Percentiles rank a stretch among this genome's conserved stretches.
Evolutionary conservation across 139 green algal species (phyloP).

Genomic region (Asterochloris erici): DNA sequence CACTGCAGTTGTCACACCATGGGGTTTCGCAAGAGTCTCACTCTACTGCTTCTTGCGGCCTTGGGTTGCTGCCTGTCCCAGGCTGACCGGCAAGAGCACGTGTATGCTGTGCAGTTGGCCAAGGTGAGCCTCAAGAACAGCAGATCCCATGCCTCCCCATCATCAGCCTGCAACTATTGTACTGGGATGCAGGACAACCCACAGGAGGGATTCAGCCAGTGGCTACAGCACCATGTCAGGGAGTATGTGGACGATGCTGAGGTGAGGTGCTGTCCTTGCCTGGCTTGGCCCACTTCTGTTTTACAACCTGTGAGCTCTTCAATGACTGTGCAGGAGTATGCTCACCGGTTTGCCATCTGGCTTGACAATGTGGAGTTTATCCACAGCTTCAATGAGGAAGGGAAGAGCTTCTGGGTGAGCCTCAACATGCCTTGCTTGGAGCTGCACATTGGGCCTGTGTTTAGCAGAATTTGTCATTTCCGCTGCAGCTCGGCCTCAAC

Average conservation of each 20-base stretch:
- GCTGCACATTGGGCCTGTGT: background rate
- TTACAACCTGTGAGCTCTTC: too few relatives aligned
- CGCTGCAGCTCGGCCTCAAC: conserved; percentile 73
- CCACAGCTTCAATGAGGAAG: conserved; percentile 65
- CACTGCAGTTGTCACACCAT: too few relatives aligned
- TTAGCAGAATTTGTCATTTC: background rate
- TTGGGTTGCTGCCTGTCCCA: too few relatives aligned
- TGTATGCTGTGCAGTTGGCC: too few relatives aligned
- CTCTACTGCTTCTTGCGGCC: too few relatives aligned
- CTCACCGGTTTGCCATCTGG: conserved; percentile 67
- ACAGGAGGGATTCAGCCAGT: conserved; percentile 1
- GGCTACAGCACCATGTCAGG: background rate
- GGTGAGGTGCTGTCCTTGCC: background rate
- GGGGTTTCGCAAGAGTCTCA: too few relatives aligned
- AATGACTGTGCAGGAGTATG: conserved; percentile 46
- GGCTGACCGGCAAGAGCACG: too few relatives aligned
- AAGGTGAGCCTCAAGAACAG: too few relatives aligned
- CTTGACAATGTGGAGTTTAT: conserved; percentile 80
- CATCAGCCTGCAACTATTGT: background rate
- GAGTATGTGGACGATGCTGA: background rate
- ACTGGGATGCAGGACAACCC: conserved; percentile 1
- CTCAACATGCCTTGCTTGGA: background rate
- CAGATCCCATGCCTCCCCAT: too few relatives aligned
- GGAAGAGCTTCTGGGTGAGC: conserved; percentile 53
- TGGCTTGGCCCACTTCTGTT: too few relatives aligned